phyloP scores from a whole-genome alignment of 2,329 filamentous ascomycete genomes.

The Thielaviopsis populi region DNA sequence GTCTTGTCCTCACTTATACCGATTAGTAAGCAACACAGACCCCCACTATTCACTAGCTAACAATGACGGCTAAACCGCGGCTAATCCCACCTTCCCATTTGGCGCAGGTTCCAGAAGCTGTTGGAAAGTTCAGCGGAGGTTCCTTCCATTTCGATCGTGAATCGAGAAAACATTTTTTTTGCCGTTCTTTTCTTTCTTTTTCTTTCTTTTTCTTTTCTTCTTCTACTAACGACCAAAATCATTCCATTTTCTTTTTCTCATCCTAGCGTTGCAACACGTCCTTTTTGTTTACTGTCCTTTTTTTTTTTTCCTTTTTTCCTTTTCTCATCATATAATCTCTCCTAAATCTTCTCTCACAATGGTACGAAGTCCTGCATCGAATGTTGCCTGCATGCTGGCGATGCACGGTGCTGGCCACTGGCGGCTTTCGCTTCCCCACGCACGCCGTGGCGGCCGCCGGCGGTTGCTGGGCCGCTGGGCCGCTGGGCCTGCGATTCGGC shows the following conservation, averaged over 20 bases:
- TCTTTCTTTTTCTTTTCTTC: not conserved
- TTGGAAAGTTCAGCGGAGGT: conserved; percentile 14
- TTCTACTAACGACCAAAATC: not conserved
- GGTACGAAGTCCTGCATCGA: not conserved
- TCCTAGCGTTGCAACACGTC: not conserved
- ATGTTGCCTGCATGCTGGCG: too few species aligned
- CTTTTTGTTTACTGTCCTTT: not conserved
- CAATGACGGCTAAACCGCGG: not conserved
- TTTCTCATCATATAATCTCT: not conserved
- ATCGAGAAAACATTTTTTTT: conserved; percentile 3
- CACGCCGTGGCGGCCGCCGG: too few species aligned
- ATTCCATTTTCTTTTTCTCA: conserved; percentile 9
- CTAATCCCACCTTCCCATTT: not conserved
- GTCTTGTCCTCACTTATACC: too few species aligned
- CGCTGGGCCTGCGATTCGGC: too few species aligned
- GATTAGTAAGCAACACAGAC: too few species aligned
- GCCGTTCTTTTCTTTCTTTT: not conserved
- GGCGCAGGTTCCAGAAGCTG: conserved; percentile 20
- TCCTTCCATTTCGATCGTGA: conserved; percentile 2
- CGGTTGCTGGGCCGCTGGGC: too few species aligned
- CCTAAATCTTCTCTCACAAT: conserved; percentile 12
- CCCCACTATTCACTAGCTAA: not conserved
- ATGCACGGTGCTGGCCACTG: too few species aligned
- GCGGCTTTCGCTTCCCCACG: too few species aligned
- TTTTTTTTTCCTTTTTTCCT: not conserved